phyloP scores from a whole-genome alignment of 2,329 filamentous ascomycete species.

The Xylaria digitata region DNA sequence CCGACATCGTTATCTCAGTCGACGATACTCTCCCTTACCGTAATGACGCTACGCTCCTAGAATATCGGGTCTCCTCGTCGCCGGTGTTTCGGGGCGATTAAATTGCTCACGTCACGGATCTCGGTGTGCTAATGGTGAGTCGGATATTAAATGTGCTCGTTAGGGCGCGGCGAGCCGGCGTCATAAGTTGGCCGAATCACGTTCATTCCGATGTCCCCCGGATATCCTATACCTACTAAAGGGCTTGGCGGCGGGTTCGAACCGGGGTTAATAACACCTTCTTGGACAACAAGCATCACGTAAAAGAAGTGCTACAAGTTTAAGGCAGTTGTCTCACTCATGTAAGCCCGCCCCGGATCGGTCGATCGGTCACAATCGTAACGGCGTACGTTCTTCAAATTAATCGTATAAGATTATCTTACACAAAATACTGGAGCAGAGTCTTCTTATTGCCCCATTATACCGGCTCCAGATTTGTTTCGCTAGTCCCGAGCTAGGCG shows the following conservation, averaged over 20 bases:
- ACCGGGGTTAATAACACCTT: not conserved
- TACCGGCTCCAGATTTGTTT: no score
- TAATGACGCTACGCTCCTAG: not conserved
- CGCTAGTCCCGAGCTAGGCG: no score
- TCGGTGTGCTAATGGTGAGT: not conserved
- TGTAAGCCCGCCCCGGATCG: not conserved
- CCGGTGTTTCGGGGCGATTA: not conserved
- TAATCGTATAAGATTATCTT: no score
- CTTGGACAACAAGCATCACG: not conserved
- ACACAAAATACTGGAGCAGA: no score
- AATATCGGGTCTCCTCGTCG: not conserved
- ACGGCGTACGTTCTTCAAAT: not conserved
- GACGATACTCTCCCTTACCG: not conserved
- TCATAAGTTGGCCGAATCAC: conserved; percentile 1
- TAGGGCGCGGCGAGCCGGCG: conserved; percentile 4
- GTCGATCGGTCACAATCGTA: not conserved
- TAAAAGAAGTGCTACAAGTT: not conserved
- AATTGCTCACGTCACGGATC: not conserved
- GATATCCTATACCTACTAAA: conserved; percentile 8
- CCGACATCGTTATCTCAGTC: conserved; percentile 22
- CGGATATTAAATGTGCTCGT: conserved; percentile 8
- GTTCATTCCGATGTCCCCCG: conserved; percentile 16
- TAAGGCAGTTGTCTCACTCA: not conserved
- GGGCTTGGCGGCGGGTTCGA: conserved; percentile 20
- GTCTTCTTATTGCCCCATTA: no score